Evolutionary conservation across 352 stramenopile genomes (phyloP), one percentile per base, ranked within the genome.

Genomic region (Globisporangium viniferum): DNA sequence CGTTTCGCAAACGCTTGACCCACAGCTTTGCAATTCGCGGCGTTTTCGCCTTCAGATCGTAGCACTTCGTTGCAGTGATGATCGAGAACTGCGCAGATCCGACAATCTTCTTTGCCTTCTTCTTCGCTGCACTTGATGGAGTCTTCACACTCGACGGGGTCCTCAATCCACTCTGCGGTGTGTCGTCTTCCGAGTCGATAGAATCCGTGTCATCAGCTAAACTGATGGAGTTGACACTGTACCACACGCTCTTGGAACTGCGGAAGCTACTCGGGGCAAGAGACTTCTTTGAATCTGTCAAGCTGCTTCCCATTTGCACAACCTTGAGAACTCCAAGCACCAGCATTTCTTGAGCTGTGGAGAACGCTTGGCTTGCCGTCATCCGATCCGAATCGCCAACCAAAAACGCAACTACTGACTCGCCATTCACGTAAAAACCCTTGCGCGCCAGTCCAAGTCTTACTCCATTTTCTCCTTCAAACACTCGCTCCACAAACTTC

Each of bases 1-100:
- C 87, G 60, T 88, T 73, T 9, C 87, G 81, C 35, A 96, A 68
- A 46, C 84, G 77, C 27, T 75, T 79, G 33, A 94, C 80, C 89
- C 89, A 96, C 3, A 80, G 56, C 36, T 79, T 86, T 4, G 87
- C 86, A 35, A 91, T 81, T 29, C 92, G 88, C 2, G 83, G 71
- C 8, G 81, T 90, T 39, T 91, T 92, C 0, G 87, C 83, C 51
- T 94, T 94, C 29, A 96, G 75, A 64, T 94, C 83, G 56, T 94
- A 96, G 68, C 81, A 91, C 67, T 94, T 96, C 0, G 82, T 93
- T 12, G 86, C 77, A 3, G 87, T 96, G 64, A 93, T 86, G 62
- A 96, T 95, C 5, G 89, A 93, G 59, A 96, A 96, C 57, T 95
- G 84, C 39, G 87, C 92, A 5, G 87, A 91, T 6, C 81, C 77